Evolutionary conservation across 768 basidiomycete species (phyloP).

Genomic region (Xerocomellus intermedius): DNA sequence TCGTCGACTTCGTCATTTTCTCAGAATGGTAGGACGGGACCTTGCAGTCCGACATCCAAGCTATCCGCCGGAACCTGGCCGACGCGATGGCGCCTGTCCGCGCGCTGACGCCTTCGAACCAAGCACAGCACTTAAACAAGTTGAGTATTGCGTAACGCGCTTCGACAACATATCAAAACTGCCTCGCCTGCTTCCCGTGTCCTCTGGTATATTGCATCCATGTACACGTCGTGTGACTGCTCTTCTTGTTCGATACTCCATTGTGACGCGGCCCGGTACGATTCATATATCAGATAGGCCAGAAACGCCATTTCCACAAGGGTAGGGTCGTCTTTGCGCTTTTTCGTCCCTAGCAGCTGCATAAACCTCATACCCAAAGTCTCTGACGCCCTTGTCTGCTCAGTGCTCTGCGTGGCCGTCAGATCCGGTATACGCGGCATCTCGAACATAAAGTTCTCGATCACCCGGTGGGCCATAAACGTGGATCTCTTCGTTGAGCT

Average conservation of each 20-base stretch:
- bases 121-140: too few relatives aligned
- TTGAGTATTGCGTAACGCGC: too few relatives aligned
- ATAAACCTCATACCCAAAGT: conserved; percentile 17
- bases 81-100: too few relatives aligned
- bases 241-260: conserved; percentile 24
- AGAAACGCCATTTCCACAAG: conserved; percentile 34
- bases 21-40: too few relatives aligned
- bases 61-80: too few relatives aligned
- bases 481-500: conserved; percentile 47
- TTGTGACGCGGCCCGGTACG: conserved; percentile 19
- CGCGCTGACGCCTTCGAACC: too few relatives aligned
- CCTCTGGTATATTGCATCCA: conserved; percentile 31
- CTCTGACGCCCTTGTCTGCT: conserved; percentile 11
- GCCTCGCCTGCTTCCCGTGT: conserved; percentile 35
- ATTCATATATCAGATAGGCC: conserved; percentile 22
- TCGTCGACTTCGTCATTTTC: too few relatives aligned
- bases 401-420: background rate
- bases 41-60: too few relatives aligned
- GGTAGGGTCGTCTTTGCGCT: conserved; percentile 27
- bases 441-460: conserved; percentile 37
- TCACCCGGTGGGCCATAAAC: conserved; percentile 42
- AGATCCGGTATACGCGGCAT: background rate
- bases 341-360: conserved; percentile 19
- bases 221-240: conserved; percentile 14
- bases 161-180: background rate